Conservation (phyloP, 257 asterid species). For the Nicotiana obtusifolia region DNA sequence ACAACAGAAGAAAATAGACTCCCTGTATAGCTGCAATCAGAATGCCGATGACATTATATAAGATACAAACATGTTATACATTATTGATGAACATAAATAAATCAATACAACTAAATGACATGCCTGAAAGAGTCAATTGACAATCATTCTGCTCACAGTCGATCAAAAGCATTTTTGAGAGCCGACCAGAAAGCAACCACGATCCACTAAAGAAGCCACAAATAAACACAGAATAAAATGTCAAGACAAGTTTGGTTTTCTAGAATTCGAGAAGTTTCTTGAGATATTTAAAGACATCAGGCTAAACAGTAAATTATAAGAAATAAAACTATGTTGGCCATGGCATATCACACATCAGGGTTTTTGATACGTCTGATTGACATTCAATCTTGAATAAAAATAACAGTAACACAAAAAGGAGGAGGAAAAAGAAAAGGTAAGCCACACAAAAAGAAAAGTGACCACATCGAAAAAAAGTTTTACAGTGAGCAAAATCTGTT, state of each 20-base stretch:
- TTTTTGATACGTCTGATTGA: background rate
- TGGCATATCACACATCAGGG: background rate
- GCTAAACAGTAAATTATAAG: background rate
- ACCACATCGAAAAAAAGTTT: background rate
- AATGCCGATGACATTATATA: background rate
- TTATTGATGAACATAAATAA: background rate
- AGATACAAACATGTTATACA: background rate
- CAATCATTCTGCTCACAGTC: slow-evolving; percentile 92
- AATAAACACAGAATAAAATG: background rate
- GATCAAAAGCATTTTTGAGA: slow-evolving; percentile 81
- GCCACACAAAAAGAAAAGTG: background rate
- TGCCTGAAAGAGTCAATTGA: slow-evolving; percentile 86
- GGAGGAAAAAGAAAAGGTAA: background rate
- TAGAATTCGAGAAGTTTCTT: background rate
- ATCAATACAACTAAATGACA: slow-evolving; percentile 18
- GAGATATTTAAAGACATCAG: background rate
- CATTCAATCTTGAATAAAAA: background rate
- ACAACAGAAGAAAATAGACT: background rate
- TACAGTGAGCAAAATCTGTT: background rate
- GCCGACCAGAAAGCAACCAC: slow-evolving; percentile 94
- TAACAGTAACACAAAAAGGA: background rate
- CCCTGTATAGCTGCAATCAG: background rate
- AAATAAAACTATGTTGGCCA: background rate
- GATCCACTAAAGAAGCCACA: slow-evolving; percentile 46
- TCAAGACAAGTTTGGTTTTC: background rate